Evolutionary conservation across 2,329 filamentous ascomycete species (phyloP), one percentile per base, ranked within the genome.

Genomic region (Pseudocercospora cruenta): DNA sequence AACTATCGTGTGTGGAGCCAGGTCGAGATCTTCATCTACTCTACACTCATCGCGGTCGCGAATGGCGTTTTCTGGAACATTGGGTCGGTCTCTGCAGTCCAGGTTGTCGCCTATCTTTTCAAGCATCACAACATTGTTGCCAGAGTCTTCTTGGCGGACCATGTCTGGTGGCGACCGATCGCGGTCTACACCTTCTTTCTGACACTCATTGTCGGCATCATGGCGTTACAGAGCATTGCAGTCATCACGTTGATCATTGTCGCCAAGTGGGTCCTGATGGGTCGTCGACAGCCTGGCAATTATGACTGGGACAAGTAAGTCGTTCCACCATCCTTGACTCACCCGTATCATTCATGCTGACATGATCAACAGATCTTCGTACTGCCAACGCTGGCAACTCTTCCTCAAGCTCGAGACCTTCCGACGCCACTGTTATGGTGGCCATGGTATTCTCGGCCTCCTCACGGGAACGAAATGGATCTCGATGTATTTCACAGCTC

Each of bases 381-480:
- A 87, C 75, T 87, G 85, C 74, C 86, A 87, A 70, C 82, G 84
- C 36, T 87, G 85, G 85, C 85, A 87, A 71, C 71, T 87, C 8
- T 85, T 84, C 71, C 78, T 87, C 2, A 79, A 80, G 31, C 80
- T 86, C 43, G 85, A 87, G 76, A 80, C 79, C 19, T 74, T 87
- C 2, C 81, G 84, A 1, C 78, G 82, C 8, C 76, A 81, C 47
- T 86, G 84, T 73, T 86, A 83, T 69, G 80, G 81, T 3, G 81
- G 82, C 1, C 72, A 82, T 26, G 85, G 85, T 16, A 78, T 88
- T 19, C 76, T 87, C 0, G 82, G 83, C 14, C 78, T 87, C 70
- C 73, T 87, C 1, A 86, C 84, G 0, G 84, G 85, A 2, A 85
- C 85, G 0, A 80, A 81, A 62, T 88, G 82, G 77, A 77, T 84